phyloP scores from a whole-genome alignment of 2,329 filamentous ascomycete genomes.

The Hymenoscyphus infarciens region DNA sequence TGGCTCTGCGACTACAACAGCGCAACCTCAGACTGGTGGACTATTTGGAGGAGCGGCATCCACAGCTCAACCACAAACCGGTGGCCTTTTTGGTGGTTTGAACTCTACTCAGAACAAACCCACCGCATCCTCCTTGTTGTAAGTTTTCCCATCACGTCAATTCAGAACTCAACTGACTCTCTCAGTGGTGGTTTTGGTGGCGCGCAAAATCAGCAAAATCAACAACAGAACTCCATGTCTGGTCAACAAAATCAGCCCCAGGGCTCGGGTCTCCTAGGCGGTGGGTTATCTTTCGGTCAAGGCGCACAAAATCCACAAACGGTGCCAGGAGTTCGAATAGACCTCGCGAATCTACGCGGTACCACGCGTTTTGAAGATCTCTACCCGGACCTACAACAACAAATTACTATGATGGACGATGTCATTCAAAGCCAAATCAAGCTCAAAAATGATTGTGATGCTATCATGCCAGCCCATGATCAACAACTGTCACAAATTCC shows the following conservation, averaged over 20 bases:
- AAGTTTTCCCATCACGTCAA: slow-evolving; percentile 17
- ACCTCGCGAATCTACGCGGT: slow-evolving; percentile 72
- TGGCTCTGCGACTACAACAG: slow-evolving; percentile 28
- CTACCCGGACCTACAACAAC: slow-evolving; percentile 72
- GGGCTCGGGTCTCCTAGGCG: slow-evolving; percentile 31
- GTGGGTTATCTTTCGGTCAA: slow-evolving; percentile 44
- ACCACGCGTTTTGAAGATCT: slow-evolving; percentile 93
- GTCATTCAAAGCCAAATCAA: slow-evolving; percentile 77
- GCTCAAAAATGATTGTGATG: slow-evolving; percentile 72
- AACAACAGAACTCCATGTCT: slow-evolving; percentile 28
- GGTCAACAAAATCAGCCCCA: slow-evolving; percentile 18
- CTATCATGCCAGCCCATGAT: slow-evolving; percentile 61
- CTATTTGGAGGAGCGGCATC: slow-evolving; percentile 27
- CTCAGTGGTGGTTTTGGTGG: slow-evolving; percentile 27
- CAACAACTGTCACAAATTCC: slow-evolving; percentile 61
- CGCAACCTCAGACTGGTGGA: slow-evolving; percentile 25
- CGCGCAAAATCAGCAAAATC: slow-evolving; percentile 29
- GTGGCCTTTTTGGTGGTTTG: slow-evolving; percentile 34
- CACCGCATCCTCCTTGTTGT: slow-evolving; percentile 31
- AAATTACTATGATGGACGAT: slow-evolving; percentile 74
- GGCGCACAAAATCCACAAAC: slow-evolving; percentile 46
- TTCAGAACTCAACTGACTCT: background rate
- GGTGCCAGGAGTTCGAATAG: slow-evolving; percentile 72
- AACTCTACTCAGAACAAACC: slow-evolving; percentile 32
- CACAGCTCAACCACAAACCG: slow-evolving; percentile 29